Conservation (phyloP, 2,329 filamentous ascomycete genomes). For the Pseudogymnoascus sp. region DNA sequence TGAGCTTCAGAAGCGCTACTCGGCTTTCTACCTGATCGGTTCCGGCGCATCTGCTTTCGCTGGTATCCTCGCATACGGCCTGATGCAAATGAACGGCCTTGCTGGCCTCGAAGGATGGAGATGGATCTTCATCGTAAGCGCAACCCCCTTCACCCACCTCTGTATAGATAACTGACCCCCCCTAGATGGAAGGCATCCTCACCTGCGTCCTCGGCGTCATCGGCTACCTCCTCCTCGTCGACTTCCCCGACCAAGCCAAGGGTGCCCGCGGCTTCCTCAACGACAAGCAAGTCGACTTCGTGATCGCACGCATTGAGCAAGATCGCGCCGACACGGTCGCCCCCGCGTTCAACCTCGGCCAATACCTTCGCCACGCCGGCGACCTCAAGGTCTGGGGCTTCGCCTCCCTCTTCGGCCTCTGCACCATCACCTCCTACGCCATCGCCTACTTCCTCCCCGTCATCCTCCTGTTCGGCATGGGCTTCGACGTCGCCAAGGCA, state of each 20-base stretch:
- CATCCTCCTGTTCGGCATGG: conserved; percentile 51
- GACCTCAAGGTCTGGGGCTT: conserved; percentile 55
- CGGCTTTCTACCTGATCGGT: conserved; percentile 61
- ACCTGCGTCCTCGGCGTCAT: conserved; percentile 42
- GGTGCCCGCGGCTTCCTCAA: conserved; percentile 38
- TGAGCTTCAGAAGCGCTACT: conserved; percentile 63
- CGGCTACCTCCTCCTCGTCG: conserved; percentile 50
- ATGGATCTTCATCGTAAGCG: conserved; percentile 48
- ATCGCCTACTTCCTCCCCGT: conserved; percentile 71
- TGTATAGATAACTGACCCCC: conserved; percentile 56
- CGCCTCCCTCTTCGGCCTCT: conserved; percentile 52
- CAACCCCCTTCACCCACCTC: conserved; percentile 42
- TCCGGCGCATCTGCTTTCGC: conserved; percentile 58
- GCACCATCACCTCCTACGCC: conserved; percentile 65
- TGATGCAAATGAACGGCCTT: conserved; percentile 37
- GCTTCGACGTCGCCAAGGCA: conserved; percentile 39
- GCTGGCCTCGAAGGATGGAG: conserved; percentile 43
- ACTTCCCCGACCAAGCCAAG: conserved; percentile 51
- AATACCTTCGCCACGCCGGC: conserved; percentile 38
- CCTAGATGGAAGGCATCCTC: conserved; percentile 35
- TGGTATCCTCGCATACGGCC: conserved; percentile 62
- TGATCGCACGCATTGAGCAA: conserved; percentile 42
- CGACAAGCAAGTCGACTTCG: conserved; percentile 39
- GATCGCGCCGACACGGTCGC: conserved; percentile 45
- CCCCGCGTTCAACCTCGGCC: conserved; percentile 37